phyloP scores from a whole-genome alignment of 2,329 filamentous ascomycete genomes.

The Colletotrichum tabaci region DNA sequence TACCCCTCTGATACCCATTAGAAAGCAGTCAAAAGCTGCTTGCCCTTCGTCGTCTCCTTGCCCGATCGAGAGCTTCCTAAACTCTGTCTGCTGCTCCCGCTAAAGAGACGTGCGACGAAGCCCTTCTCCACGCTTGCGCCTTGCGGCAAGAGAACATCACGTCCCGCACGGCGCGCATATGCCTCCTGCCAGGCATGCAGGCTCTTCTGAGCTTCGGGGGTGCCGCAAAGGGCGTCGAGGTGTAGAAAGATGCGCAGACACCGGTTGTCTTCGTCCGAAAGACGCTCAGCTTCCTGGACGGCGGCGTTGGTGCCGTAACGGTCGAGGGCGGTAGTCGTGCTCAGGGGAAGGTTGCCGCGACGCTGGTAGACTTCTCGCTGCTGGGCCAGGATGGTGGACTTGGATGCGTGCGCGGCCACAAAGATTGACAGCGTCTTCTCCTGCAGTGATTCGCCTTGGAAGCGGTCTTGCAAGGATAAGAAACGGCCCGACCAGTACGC shows the following conservation, averaged over 20 bases:
- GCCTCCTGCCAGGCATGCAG: slow-evolving; percentile 64
- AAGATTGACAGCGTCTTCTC: slow-evolving; percentile 23
- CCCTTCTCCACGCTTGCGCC: slow-evolving; percentile 48
- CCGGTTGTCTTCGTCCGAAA: slow-evolving; percentile 38
- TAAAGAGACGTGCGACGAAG: slow-evolving; percentile 34
- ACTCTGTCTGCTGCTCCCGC: slow-evolving; percentile 33
- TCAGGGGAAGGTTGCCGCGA: slow-evolving; percentile 35
- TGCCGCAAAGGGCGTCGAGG: slow-evolving; percentile 64
- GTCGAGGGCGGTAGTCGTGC: slow-evolving; percentile 38
- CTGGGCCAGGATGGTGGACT: slow-evolving; percentile 15
- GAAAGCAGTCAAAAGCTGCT: slow-evolving; percentile 37
- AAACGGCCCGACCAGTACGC: slow-evolving; percentile 77
- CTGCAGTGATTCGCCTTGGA: slow-evolving; percentile 54
- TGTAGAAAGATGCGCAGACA: slow-evolving; percentile 57
- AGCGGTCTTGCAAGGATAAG: slow-evolving; percentile 68
- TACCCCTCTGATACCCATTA: neutral
- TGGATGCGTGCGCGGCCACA: slow-evolving; percentile 31
- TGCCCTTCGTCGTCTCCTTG: slow-evolving; percentile 33
- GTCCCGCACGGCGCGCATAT: slow-evolving; percentile 60
- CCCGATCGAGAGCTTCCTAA: slow-evolving; percentile 15
- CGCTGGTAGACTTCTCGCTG: slow-evolving; percentile 22
- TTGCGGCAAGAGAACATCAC: slow-evolving; percentile 57
- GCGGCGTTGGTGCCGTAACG: slow-evolving; percentile 17
- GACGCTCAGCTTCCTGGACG: slow-evolving; percentile 16
- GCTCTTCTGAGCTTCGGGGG: slow-evolving; percentile 62